Conservation (phyloP, 148 eudicot species). For the Agrostemma githago region DNA sequence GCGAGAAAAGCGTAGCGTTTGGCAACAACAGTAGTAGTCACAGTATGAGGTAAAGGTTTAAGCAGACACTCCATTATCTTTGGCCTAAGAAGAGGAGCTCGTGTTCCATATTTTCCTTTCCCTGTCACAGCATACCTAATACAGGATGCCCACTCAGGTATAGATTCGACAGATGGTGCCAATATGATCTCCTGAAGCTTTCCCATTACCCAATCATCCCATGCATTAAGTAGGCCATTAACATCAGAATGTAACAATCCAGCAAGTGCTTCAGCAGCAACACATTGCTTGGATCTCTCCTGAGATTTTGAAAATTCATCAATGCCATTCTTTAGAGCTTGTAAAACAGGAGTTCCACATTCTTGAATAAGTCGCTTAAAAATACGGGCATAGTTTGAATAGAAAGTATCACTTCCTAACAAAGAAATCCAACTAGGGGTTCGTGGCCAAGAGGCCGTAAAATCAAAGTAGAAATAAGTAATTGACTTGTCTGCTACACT, state of each 20-base stretch:
- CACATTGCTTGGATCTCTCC: conserved; percentile 97
- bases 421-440: conserved; percentile 98
- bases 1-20: conserved; percentile 88
- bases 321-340: conserved; percentile 56
- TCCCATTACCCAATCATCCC: conserved; percentile 85
- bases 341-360: conserved; percentile 80
- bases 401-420: conserved; percentile 91
- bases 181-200: conserved; percentile 69
- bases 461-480: conserved; percentile 93
- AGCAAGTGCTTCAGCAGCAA: conserved; percentile 96
- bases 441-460: conserved; percentile 97
- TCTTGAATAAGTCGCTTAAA: conserved; percentile 93
- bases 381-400: conserved; percentile 88
- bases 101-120: conserved; percentile 81
- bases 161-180: conserved; percentile 91
- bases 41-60: conserved; percentile 64
- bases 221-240: conserved; percentile 67
- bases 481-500: conserved; percentile 96
- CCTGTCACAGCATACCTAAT: conserved; percentile 95
- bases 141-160: conserved; percentile 97
- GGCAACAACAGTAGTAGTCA: conserved; percentile 72
- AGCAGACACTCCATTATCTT: conserved; percentile 70
- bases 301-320: conserved; percentile 76
- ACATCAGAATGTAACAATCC: conserved; percentile 96
- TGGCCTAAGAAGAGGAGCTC: conserved; percentile 71